Conservation (phyloP, 768 basidiomycete genomes). For the Russula lepida region DNA sequence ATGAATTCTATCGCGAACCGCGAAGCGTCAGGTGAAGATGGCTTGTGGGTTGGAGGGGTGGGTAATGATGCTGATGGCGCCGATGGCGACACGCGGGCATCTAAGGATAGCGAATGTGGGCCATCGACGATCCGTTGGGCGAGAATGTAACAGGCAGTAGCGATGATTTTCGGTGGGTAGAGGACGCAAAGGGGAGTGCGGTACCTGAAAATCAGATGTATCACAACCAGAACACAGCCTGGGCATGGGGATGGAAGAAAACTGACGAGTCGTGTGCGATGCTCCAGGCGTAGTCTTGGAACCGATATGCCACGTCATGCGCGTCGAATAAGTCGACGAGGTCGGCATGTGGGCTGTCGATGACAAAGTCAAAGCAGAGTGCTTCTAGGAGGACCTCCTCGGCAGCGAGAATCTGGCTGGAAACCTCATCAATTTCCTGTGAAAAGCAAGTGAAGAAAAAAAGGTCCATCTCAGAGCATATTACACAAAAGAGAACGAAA, state of each 20-base stretch:
- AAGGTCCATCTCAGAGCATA: neutral
- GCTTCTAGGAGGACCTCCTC: conserved; percentile 78
- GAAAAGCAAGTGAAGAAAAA: neutral
- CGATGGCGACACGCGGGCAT: conserved; percentile 62
- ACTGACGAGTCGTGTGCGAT: conserved; percentile 81
- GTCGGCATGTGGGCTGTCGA: conserved; percentile 67
- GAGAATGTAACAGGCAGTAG: conserved; percentile 69
- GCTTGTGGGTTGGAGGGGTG: conserved; percentile 72
- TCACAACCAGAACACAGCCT: neutral
- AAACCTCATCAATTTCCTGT: conserved; percentile 70
- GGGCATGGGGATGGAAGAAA: conserved; percentile 17
- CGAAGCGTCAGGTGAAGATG: conserved; percentile 60
- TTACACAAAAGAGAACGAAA: neutral
- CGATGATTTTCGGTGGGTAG: conserved; percentile 60
- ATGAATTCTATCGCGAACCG: conserved; percentile 63
- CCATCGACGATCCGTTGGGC: conserved; percentile 67
- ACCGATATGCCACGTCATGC: conserved; percentile 36
- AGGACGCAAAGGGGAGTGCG: conserved; percentile 73
- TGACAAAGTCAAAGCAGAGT: conserved; percentile 78
- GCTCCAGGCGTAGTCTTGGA: conserved; percentile 79
- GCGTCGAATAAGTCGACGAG: conserved; percentile 65
- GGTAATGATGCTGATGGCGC: conserved; percentile 70
- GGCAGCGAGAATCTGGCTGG: conserved; percentile 56
- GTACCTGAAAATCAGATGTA: conserved; percentile 39
- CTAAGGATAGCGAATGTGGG: conserved; percentile 63